Conservation (phyloP, 768 basidiomycete genomes). For the Russula earlei region DNA sequence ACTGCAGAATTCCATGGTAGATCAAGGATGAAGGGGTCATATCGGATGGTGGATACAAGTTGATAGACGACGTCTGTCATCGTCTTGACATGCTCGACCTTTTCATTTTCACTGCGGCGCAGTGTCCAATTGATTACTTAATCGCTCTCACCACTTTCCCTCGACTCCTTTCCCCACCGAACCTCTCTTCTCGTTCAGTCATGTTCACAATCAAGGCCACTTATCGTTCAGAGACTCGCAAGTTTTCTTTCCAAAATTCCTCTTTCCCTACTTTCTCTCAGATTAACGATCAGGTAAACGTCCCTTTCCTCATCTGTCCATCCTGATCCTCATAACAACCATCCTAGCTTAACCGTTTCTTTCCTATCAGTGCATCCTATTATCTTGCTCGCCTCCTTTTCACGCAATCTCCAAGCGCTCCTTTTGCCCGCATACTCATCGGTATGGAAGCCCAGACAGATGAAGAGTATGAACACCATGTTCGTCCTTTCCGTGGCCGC, state of each 20-base stretch:
- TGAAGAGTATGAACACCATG: conserved; percentile 46
- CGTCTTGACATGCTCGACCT: no score
- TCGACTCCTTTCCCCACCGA: neutral
- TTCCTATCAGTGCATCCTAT: conserved; percentile 50
- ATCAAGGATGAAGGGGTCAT: conserved; percentile 40
- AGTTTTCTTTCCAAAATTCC: conserved; percentile 45
- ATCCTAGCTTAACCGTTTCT: conserved; percentile 57
- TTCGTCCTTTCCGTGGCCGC: conserved; percentile 41
- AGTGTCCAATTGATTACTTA: neutral
- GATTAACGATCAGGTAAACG: conserved; percentile 48
- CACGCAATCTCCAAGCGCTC: conserved; percentile 44
- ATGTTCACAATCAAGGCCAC: conserved; percentile 80
- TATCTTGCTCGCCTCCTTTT: conserved; percentile 63
- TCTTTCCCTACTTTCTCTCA: conserved; percentile 56
- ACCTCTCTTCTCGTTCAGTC: conserved; percentile 16
- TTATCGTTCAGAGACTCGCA: conserved; percentile 60
- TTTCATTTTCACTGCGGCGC: neutral
- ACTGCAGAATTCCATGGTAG: conserved; percentile 49
- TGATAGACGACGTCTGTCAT: neutral
- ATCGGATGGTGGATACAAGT: conserved; percentile 49
- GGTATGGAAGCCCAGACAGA: conserved; percentile 48
- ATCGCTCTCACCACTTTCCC: neutral
- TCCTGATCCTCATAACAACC: neutral
- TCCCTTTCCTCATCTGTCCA: neutral
- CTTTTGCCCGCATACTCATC: conserved; percentile 49